These are phyloP conservation scores for Gelatoporia subvermispora DNA, from an alignment of 768 basidiomycete genomes.

Conservation along the genomic window DNA sequence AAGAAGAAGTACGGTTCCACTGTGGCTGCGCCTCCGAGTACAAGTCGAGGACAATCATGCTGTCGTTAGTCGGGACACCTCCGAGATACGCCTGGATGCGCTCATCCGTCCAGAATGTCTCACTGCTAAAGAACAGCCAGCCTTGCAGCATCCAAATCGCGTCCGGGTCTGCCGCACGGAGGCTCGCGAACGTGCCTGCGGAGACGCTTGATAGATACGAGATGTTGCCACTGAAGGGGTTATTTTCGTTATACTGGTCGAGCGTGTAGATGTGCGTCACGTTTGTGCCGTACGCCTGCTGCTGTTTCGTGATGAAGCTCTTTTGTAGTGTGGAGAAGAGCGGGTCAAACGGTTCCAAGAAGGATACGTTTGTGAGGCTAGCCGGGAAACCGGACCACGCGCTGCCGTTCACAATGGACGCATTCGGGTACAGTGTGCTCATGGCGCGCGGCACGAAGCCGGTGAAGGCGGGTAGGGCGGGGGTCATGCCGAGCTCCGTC, in stretches of 20 bases:
- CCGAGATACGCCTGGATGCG: constrained; percentile 35
- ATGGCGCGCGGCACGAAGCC: constrained; percentile 36
- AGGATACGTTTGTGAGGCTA: constrained; percentile 31
- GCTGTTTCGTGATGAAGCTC: constrained; percentile 35
- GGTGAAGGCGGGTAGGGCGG: constrained; percentile 36
- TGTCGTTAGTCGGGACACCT: constrained; percentile 31
- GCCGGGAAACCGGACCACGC: constrained; percentile 32
- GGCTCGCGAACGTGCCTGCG: constrained; percentile 29
- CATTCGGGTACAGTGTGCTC: constrained; percentile 26
- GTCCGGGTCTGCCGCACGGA: constrained; percentile 35
- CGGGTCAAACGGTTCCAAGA: constrained; percentile 37
- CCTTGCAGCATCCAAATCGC: constrained; percentile 40
- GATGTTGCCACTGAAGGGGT: constrained; percentile 29
- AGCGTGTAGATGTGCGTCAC: constrained; percentile 38
- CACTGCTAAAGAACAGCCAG: constrained; percentile 35
- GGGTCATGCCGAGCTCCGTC: constrained; percentile 40
- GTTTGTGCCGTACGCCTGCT: constrained; percentile 29
- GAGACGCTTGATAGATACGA: constrained; percentile 31
- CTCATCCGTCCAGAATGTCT: constrained; percentile 35
- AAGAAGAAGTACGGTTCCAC: constrained; percentile 36
- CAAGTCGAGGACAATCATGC: constrained; percentile 38
- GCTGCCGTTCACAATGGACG: constrained; percentile 30
- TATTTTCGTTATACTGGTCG: constrained; percentile 41
- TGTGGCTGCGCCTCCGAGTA: constrained; percentile 37
- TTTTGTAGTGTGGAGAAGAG: constrained; percentile 32